A percentile compares a stretch with the other conserved stretches of the same genome.
These are phyloP conservation scores for Xylariaceae sp. DNA, from an alignment of 2,329 filamentous ascomycete species.

Conservation along the genomic window DNA sequence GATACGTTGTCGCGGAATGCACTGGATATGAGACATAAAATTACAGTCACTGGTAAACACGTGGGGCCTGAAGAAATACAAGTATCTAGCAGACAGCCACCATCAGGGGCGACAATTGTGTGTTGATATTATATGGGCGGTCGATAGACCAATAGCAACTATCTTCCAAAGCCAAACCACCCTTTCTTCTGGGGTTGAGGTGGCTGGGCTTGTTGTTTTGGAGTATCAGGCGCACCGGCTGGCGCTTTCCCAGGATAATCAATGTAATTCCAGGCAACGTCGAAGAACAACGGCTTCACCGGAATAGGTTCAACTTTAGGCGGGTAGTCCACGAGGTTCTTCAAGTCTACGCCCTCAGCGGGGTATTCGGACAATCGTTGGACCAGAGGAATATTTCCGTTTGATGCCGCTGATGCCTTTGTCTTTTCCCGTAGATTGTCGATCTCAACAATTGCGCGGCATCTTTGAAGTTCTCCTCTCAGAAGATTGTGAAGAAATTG, in stretches of 20 bases:
- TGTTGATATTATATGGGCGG: constrained; percentile 1
- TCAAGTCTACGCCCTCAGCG: constrained; percentile 68
- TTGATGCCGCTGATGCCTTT: constrained; percentile 48
- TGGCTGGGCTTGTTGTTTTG: constrained; percentile 43
- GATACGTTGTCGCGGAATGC: constrained; percentile 28
- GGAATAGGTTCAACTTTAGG: constrained; percentile 81
- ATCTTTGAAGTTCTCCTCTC: constrained; percentile 73
- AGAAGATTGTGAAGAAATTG: constrained; percentile 64
- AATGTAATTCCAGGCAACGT: constrained; percentile 97
- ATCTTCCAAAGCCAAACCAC: constrained; percentile 76
- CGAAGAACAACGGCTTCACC: constrained; percentile 93
- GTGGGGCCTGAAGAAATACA: not conserved
- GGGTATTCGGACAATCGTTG: constrained; percentile 79
- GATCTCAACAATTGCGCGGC: constrained; percentile 84
- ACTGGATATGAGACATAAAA: constrained; percentile 22
- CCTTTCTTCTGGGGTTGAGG: constrained; percentile 62
- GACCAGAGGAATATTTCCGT: constrained; percentile 62
- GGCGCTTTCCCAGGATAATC: constrained; percentile 73
- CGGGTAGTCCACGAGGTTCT: constrained; percentile 83
- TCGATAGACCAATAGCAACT: constrained; percentile 10
- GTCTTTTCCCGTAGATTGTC: constrained; percentile 60
- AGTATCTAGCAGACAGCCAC: constrained; percentile 7
- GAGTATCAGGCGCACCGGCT: constrained; percentile 32
- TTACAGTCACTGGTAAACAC: constrained; percentile 4
- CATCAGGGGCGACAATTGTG: constrained; percentile 1